Evolutionary conservation across 1,284 basidiomycete genomes (phyloP), one percentile per base, ranked within the genome.

Genomic region (Naganishia cerealis): DNA sequence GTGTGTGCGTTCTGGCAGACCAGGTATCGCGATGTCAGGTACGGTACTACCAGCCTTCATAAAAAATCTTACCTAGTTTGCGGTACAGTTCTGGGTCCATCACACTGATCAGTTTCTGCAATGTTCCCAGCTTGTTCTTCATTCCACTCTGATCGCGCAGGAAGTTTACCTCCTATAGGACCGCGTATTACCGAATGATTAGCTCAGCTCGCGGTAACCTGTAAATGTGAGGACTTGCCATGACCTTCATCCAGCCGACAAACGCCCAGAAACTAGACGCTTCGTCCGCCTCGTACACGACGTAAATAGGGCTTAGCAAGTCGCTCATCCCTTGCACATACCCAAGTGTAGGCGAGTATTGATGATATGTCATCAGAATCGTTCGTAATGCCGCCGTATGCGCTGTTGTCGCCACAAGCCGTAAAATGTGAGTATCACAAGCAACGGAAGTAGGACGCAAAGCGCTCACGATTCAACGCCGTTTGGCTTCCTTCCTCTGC

Each of bases 131-230:
- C 76, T 98, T 93, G 68, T 88, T 88, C 83, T 93, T 94, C 95
- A 99, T 99, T 2, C 96, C 95, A 70, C 89, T 92, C 79, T 99
- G 95, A 76, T 98, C 94, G n/a, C 92, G 86, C 50, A 92, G 84
- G 79, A 98, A 99, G 78, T 98, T 97, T 75, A 88, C 86, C 81
- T 93, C 92, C 91, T 94, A 75, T 38, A 67, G n/a, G 26, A 56
- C 15, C 46, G 46, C 15, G n/a, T 7, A 50, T 7, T 33, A 56
- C 18, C 18, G n/a, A n/a, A 26, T n/a, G 10, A 18, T 38, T 16
- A 57, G 36, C 36, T 38, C 10, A 9, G 39, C 10, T 36, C 40
- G 18, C 39, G 5, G 36, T 24, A 56, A 43, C 21, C 13, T 18
- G 36, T 16, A 18, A 26, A 4, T 9, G 10, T 12, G 36, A 21